Evolutionary conservation across 2,329 filamentous ascomycete genomes (phyloP), one percentile per base, ranked within the genome.

Genomic region (Ophiostoma perfectum): DNA sequence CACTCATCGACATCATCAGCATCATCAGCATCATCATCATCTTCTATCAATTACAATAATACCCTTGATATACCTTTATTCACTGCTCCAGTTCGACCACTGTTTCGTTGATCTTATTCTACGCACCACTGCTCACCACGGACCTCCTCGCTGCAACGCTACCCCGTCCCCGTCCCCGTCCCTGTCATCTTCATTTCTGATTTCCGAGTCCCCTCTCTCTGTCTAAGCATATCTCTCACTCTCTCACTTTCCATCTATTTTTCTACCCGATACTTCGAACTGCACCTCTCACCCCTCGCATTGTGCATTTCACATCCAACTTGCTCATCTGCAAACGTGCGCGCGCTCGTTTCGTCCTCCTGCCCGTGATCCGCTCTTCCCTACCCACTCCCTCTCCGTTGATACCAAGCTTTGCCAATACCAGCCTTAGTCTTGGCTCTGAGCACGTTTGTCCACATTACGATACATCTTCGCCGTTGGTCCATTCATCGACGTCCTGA

Each of bases 281-380:
- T 16, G 8, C 16, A 36, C 27, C 39, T 63, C 36, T 52, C 58
- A 44, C 58, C 11, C 55, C 55, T 55, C 42, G 47, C 64, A 39
- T 64, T 55, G 27, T 16, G 49, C 49, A 27, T 27, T 27, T 11
- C n/a, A 55, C 11, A 55, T 18, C 27, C 49, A 44, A 60, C 27
- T 11, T 60, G 55, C 55, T 60, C 55, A 60, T 7, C 38, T 6
- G 9, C 27, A 69, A 27, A 69, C 68, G 64, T 69, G 68, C 68
- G 68, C 68, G 68, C 68, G 68, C 68, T 67, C 68, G 68, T 69
- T 69, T 69, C 58, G 38, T 44, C 12, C 55, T 18, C 45, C 45
- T 38, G n/a, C 52, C 41, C 5, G 47, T 55, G 16, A 18, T 55
- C 16, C 36, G 8, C 16, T 3, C 42, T 12, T 16, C 16, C 14